A percentile compares a stretch with the other conserved stretches of the same genome.
phyloP scores from a whole-genome alignment of 495 filamentous ascomycete species.

The Aspergillus heteromorphus region DNA sequence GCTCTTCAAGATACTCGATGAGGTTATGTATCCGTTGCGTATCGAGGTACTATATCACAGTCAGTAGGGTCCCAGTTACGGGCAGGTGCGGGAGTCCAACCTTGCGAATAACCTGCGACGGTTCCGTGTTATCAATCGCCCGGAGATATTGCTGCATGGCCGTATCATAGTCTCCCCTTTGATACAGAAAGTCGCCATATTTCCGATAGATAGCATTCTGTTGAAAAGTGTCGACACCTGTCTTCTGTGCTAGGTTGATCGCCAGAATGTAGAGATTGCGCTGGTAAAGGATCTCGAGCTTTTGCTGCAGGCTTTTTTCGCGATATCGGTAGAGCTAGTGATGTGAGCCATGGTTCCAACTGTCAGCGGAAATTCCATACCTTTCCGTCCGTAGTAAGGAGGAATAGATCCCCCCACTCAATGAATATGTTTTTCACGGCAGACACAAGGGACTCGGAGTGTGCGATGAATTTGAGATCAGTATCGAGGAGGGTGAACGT shows the following conservation, averaged over 20 bases:
- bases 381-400: conserved; percentile 86
- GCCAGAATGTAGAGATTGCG: conserved; percentile 88
- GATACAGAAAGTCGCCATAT: conserved; percentile 94
- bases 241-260: conserved; percentile 89
- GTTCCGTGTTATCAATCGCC: conserved; percentile 91
- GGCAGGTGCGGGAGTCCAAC: conserved; percentile 35
- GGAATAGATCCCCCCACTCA: conserved; percentile 87
- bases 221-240: conserved; percentile 66
- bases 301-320: conserved; percentile 84
- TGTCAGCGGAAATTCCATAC: conserved; percentile 33
- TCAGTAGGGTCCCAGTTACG: too few relatives aligned
- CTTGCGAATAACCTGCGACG: conserved; percentile 90
- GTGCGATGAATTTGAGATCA: conserved; percentile 82
- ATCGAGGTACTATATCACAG: conserved; percentile 76
- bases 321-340: conserved; percentile 78
- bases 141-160: conserved; percentile 98
- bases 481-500: conserved; percentile 88
- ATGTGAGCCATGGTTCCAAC: conserved; percentile 7
- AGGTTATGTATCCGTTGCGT: conserved; percentile 95
- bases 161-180: conserved; percentile 88
- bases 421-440: conserved; percentile 74
- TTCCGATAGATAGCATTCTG: conserved; percentile 88
- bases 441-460: conserved; percentile 76
- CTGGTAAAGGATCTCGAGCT: conserved; percentile 89
- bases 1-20: conserved; percentile 94